Percentiles rank a stretch among this genome's conserved stretches.
phyloP scores from a whole-genome alignment of 2,329 filamentous ascomycete genomes.

The Apiospora hydei region DNA sequence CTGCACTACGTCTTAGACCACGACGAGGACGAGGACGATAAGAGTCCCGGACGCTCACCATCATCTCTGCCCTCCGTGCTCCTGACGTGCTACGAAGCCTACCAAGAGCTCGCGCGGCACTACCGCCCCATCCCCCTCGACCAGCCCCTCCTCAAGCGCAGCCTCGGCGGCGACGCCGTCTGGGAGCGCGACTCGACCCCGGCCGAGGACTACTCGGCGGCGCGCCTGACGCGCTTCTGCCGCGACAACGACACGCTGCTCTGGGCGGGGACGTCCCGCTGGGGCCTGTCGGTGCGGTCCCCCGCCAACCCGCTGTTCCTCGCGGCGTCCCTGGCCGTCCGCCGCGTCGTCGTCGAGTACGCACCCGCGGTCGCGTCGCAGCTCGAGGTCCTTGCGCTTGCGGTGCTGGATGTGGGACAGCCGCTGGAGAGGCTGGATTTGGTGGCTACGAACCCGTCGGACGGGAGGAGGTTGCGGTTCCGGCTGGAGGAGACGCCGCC shows the following conservation, averaged over 20 bases:
- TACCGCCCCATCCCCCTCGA: conserved; percentile 21
- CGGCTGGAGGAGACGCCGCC: conserved; percentile 12
- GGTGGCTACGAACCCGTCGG: conserved; percentile 22
- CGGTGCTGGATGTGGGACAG: conserved; percentile 28
- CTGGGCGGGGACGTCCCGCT: conserved; percentile 31
- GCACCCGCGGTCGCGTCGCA: conserved; percentile 27
- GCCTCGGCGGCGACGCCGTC: not conserved
- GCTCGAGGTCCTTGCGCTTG: conserved; percentile 30
- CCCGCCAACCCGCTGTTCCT: conserved; percentile 32
- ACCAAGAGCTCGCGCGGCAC: conserved; percentile 16
- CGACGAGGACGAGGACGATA: no score
- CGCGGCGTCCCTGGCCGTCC: conserved; percentile 32
- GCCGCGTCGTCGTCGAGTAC: conserved; percentile 31
- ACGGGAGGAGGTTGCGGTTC: conserved; percentile 22
- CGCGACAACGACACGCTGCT: conserved; percentile 30
- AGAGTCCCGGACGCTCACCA: no score
- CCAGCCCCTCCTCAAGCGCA: not conserved
- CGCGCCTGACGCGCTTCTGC: conserved; percentile 28
- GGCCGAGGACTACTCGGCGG: conserved; percentile 17
- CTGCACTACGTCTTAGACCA: conserved; percentile 23
- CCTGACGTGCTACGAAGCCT: conserved; percentile 17
- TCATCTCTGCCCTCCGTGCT: conserved; percentile 9
- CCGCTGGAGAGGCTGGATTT: conserved; percentile 28
- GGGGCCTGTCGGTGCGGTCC: conserved; percentile 21
- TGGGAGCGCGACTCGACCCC: not conserved